phyloP scores from a whole-genome alignment of 2,329 filamentous ascomycete genomes.

The Aspergillus fijiensis region DNA sequence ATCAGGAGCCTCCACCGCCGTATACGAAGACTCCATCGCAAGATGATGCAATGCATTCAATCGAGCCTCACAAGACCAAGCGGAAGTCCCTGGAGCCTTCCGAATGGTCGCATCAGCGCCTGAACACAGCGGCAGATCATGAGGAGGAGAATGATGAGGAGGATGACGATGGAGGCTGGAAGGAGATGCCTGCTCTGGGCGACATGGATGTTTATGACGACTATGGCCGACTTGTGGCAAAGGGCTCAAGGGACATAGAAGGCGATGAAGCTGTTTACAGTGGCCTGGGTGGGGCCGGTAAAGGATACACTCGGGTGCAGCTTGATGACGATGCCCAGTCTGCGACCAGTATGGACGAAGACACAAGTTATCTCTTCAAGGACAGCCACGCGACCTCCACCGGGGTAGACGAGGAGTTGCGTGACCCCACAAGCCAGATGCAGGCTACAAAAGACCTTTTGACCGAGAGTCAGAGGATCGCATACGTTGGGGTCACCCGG shows the following conservation, averaged over 20 bases:
- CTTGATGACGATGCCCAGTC: slow-evolving; percentile 93
- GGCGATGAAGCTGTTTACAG: slow-evolving; percentile 69
- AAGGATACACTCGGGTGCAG: slow-evolving; percentile 92
- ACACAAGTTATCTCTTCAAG: slow-evolving; percentile 93
- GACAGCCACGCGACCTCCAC: slow-evolving; percentile 64
- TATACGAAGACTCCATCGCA: slow-evolving; percentile 17
- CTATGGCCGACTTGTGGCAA: slow-evolving; percentile 80
- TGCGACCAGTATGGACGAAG: slow-evolving; percentile 93
- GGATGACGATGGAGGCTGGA: slow-evolving; percentile 72
- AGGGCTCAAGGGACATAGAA: slow-evolving; percentile 68
- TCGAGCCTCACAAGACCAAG: slow-evolving; percentile 23
- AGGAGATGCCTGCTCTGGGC: slow-evolving; percentile 90
- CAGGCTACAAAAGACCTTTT: slow-evolving; percentile 93
- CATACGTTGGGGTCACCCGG: slow-evolving; percentile 88
- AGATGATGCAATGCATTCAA: slow-evolving; percentile 7
- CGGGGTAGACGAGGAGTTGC: slow-evolving; percentile 68
- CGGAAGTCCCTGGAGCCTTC: slow-evolving; percentile 52
- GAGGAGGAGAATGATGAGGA: slow-evolving; percentile 50
- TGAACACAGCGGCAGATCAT: slow-evolving; percentile 52
- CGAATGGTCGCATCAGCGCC: slow-evolving; percentile 87
- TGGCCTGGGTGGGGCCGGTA: slow-evolving; percentile 82
- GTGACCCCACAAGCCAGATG: slow-evolving; percentile 85
- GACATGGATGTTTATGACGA: slow-evolving; percentile 96
- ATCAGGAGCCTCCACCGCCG: slow-evolving; percentile 15
- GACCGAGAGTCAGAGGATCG: slow-evolving; percentile 92